Base-by-base conservation (phyloP, 2,329 filamentous ascomycete species). In the Cladosporium halotolerans region DNA sequence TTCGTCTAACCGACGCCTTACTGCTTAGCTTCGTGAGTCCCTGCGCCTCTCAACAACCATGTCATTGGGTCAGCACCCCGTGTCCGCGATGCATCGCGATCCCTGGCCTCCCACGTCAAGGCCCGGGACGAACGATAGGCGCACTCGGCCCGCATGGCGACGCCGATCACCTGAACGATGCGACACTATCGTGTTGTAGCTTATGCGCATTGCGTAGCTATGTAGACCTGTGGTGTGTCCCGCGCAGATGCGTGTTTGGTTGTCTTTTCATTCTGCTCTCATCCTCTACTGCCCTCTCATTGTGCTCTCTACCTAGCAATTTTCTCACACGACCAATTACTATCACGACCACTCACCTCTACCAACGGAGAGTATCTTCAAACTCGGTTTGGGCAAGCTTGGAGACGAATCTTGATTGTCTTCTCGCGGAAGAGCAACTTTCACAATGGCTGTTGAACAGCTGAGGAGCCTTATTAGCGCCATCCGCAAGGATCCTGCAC, bases 401-500 rank as follows among this genome's bases (percentile, higher is more conserved):
- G 23, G 23, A 28, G 23, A 28, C 23, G 7, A 7, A 28, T 28
- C 7, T 7, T 28, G 23, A 5, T 28, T 28, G 2, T 28, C 3
- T 28, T 28, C 23, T 28, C 7, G 23, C 23, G 23, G 23, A 28
- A 28, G 23, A 28, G 18, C 11, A 38, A 28, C 13, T 14, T 33
- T 51, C 14, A 57, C 41, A 41, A 63, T 63, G 58, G 57, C 61
- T 52, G 52, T 59, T 9, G 61, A 66, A 28, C 70, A 72, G 61
- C 56, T 77, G 36, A 73, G 70, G 54, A 67, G 68, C 8, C 60
- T 78, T 16, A 60, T 79, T 41, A 72, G 71, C 28, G 69, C 68
- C 19, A 76, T 79, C 56, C 72, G 69, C 57, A 69, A 69, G 55
- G 76, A 75, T 64, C 75, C 76, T 23, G 65, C 71, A 1, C 67